These are phyloP conservation scores for Claviceps lovelessii DNA, from an alignment of 2,329 filamentous ascomycete genomes.

Conservation along the genomic window DNA sequence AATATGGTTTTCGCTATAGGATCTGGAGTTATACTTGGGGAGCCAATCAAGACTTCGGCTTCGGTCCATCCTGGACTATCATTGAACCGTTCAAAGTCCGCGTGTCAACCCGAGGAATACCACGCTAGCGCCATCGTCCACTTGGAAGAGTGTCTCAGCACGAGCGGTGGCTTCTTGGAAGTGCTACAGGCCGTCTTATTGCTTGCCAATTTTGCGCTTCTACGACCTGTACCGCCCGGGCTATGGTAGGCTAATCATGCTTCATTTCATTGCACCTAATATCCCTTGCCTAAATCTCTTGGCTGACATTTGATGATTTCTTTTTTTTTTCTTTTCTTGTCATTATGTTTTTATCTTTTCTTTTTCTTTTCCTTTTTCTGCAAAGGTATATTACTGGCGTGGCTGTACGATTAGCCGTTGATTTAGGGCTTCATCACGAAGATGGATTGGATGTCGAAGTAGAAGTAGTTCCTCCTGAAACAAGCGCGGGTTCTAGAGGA, in stretches of 20 bases:
- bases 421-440: constrained; percentile 84
- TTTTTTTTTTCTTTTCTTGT: not conserved
- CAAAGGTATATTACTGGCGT: constrained; percentile 79
- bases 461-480: constrained; percentile 39
- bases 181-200: constrained; percentile 88
- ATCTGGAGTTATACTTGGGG: constrained; percentile 74
- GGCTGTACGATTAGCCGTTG: constrained; percentile 76
- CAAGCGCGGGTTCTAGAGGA: constrained; percentile 18
- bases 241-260: constrained; percentile 47
- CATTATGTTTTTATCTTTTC: not conserved
- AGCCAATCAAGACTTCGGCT: constrained; percentile 37
- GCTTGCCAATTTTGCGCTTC: constrained; percentile 77
- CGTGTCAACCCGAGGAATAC: constrained; percentile 81
- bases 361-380: not conserved
- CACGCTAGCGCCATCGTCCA: constrained; percentile 90
- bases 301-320: not conserved
- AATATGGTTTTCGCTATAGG: constrained; percentile 98
- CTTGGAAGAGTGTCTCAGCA: constrained; percentile 71
- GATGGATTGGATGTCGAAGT: constrained; percentile 56
- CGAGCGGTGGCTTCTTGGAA: constrained; percentile 77
- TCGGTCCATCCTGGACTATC: constrained; percentile 17
- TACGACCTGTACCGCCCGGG: constrained; percentile 82
- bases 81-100: constrained; percentile 19
- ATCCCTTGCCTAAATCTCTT: not conserved
- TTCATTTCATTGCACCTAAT: too few relatives aligned